Percentiles rank a stretch among this genome's conserved stretches.
Evolutionary conservation across 225 moss, liverwort and hornwort species (phyloP).

Genomic region (Polytrichum commune): DNA sequence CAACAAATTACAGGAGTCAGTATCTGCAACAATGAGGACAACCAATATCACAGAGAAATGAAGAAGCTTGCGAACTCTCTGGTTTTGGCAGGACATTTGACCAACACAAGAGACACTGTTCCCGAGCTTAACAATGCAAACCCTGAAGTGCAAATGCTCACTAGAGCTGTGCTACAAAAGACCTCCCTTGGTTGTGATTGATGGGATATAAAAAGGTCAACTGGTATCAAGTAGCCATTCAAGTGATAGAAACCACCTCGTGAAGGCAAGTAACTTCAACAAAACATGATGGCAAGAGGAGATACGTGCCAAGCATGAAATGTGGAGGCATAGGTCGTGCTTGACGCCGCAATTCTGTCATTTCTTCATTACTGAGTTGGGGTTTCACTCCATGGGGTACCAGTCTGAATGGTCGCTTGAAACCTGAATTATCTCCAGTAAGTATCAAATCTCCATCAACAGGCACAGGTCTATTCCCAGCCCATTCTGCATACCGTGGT

Average conservation of each 20-base stretch:
- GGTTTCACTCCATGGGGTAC: constrained; percentile 86
- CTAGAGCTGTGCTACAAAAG: no score
- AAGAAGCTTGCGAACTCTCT: no score
- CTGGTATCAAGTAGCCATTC: no score
- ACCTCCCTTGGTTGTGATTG: no score
- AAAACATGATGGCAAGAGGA: background rate
- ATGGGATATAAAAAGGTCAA: no score
- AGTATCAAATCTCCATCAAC: constrained; percentile 85
- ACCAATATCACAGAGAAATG: no score
- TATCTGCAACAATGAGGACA: no score
- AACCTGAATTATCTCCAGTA: constrained; percentile 27
- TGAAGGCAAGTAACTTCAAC: background rate
- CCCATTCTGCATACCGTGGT: constrained; percentile 91
- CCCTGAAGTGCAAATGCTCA: no score
- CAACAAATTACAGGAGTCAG: background rate
- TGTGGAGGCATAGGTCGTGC: constrained; percentile 87
- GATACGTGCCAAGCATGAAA: constrained; percentile 80
- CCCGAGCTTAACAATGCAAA: no score
- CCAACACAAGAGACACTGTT: no score
- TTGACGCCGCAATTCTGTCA: constrained; percentile 86
- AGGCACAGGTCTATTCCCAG: constrained; percentile 78
- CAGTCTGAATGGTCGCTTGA: constrained; percentile 79
- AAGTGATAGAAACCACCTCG: no score
- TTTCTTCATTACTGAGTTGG: constrained; percentile 67
- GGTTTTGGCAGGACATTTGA: no score